phyloP scores from a whole-genome alignment of 75 land plant species.

The Pseudotsuga menziesii region DNA sequence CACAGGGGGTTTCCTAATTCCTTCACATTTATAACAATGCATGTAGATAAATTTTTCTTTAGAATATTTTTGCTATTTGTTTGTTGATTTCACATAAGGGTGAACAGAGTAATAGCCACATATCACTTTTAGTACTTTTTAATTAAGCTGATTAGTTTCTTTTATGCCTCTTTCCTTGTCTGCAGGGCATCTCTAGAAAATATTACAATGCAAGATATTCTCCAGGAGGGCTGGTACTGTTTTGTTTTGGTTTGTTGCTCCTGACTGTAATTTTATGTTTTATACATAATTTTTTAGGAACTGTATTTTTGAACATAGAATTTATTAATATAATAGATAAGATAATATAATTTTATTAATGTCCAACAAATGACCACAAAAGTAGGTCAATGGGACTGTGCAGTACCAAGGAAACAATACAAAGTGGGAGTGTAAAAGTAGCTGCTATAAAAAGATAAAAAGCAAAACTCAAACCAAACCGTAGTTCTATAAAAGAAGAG shows the following conservation, averaged over 20 bases:
- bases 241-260: background rate
- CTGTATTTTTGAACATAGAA: background rate
- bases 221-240: conserved; percentile 8
- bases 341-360: too few species aligned
- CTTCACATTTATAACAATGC: background rate
- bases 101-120: background rate
- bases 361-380: too few species aligned
- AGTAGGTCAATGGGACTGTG: too few species aligned
- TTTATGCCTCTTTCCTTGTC: background rate
- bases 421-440: too few species aligned
- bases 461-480: too few species aligned
- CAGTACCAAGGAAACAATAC: too few species aligned
- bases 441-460: too few species aligned
- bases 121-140: background rate
- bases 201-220: conserved; percentile 23
- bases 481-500: too few species aligned
- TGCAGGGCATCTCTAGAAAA: conserved; percentile 16
- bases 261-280: background rate
- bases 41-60: background rate
- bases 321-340: background rate
- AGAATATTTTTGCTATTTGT: background rate
- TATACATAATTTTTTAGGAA: background rate
- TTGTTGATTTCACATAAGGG: background rate
- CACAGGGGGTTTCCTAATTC: background rate
- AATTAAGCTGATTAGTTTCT: background rate